Evolutionary conservation across 495 filamentous ascomycete species (phyloP).

Genomic region (Penicillium turbatum): DNA sequence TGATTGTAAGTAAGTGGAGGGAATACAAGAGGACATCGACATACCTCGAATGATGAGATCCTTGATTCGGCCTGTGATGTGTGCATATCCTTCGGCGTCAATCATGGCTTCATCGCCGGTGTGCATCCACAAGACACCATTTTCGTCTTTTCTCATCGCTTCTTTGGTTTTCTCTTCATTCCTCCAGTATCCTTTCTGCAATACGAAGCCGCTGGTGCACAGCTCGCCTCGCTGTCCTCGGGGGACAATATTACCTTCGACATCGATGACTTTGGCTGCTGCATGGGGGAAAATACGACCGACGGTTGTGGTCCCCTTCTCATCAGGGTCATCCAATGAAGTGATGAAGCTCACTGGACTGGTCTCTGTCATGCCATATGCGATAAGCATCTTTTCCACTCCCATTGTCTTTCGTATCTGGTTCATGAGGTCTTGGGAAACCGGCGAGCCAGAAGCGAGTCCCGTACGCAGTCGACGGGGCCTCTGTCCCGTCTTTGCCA

Average conservation of each 20-base stretch:
- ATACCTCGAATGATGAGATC: conserved; percentile 60
- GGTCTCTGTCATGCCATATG: conserved; percentile 25
- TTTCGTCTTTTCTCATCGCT: conserved; percentile 47
- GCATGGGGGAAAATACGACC: conserved; percentile 70
- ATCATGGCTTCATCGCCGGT: conserved; percentile 25
- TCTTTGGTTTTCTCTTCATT: conserved; percentile 61
- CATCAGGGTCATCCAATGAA: conserved; percentile 7
- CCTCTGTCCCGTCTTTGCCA: conserved; percentile 26
- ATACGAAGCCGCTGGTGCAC: conserved; percentile 65
- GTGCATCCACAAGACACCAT: conserved; percentile 23
- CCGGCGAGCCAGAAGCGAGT: conserved; percentile 16
- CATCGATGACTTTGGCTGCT: conserved; percentile 66
- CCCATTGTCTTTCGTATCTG: conserved; percentile 16
- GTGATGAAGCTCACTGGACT: conserved; percentile 20
- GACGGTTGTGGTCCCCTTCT: conserved; percentile 36
- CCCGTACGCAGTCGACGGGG: conserved; percentile 17
- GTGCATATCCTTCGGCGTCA: conserved; percentile 20
- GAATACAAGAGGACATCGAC: neutral
- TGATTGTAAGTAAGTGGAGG: too few species aligned
- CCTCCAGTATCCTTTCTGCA: conserved; percentile 81
- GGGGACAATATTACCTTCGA: conserved; percentile 44
- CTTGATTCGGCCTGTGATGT: conserved; percentile 55
- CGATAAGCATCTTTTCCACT: conserved; percentile 19
- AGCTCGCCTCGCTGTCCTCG: conserved; percentile 67
- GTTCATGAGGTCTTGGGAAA: conserved; percentile 16